phyloP scores from a whole-genome alignment of 805 yeast genomes.

The Isabelozyma gotoi region DNA sequence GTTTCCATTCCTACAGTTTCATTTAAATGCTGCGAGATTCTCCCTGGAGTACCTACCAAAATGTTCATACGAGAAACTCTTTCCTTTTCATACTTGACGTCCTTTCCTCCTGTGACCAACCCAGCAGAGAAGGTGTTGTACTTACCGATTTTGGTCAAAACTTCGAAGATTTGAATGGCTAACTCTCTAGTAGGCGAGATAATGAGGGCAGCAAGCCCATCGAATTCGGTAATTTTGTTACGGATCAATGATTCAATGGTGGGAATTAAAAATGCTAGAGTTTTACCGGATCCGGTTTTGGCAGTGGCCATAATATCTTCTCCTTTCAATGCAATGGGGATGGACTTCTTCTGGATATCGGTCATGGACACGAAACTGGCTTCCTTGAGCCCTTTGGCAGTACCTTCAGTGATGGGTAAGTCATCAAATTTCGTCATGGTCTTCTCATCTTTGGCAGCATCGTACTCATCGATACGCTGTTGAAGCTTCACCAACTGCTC shows the following conservation, averaged over 20 bases:
- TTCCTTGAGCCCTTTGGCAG: conserved; percentile 71
- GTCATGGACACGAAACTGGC: conserved; percentile 81
- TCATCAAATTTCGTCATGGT: conserved; percentile 57
- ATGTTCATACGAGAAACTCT: conserved; percentile 79
- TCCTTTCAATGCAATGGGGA: conserved; percentile 74
- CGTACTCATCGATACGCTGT: conserved; percentile 53
- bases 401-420: conserved; percentile 67
- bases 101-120: conserved; percentile 91
- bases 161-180: conserved; percentile 90
- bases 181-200: conserved; percentile 92
- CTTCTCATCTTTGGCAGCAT: conserved; percentile 33
- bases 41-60: conserved; percentile 88
- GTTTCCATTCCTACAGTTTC: conserved; percentile 81
- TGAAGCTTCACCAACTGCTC: conserved; percentile 45
- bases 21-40: conserved; percentile 86
- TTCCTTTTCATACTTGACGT: conserved; percentile 76
- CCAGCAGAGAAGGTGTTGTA: conserved; percentile 81
- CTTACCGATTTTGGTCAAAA: conserved; percentile 76
- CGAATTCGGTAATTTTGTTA: conserved; percentile 75
- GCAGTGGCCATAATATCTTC: conserved; percentile 86
- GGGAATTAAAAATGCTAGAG: conserved; percentile 83
- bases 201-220: conserved; percentile 86
- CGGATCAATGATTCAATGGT: conserved; percentile 67
- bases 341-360: conserved; percentile 79
- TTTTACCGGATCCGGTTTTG: conserved; percentile 87